Percentiles rank a stretch among this genome's conserved stretches.
Evolutionary conservation across 306 rosid species (phyloP).

Genomic region (Quillaja saponaria): DNA sequence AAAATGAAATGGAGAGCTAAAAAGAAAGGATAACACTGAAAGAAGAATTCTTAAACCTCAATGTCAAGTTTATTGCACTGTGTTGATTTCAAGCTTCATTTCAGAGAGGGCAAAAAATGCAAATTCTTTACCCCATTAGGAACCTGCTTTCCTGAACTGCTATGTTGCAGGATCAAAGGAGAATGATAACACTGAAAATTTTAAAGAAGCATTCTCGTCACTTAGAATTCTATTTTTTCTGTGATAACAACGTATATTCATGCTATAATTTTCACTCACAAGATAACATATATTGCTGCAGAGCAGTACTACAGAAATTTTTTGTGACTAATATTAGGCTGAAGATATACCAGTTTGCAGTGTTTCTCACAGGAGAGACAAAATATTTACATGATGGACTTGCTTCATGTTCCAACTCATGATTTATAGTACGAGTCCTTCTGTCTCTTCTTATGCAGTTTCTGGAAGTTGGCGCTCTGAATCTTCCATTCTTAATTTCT

Average conservation of each 20-base stretch:
- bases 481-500: constrained; percentile 14
- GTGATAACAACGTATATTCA: too few species aligned
- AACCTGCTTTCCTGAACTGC: not conserved
- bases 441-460: not conserved
- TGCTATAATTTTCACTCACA: constrained; percentile 5
- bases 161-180: not conserved
- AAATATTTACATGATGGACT: constrained; percentile 4
- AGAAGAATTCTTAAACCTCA: too few species aligned
- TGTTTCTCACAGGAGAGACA: constrained; percentile 10
- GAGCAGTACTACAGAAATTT: not conserved
- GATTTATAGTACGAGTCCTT: not conserved
- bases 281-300: not conserved
- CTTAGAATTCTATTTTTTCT: too few species aligned
- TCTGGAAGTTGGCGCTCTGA: constrained; percentile 5
- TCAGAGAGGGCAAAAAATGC: too few species aligned
- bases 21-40: too few species aligned
- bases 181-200: too few species aligned
- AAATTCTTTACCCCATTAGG: not conserved
- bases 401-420: constrained; percentile 4
- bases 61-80: too few species aligned
- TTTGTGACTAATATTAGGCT: too few species aligned
- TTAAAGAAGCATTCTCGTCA: too few species aligned
- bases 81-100: too few species aligned
- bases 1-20: too few species aligned
- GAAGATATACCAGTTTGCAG: not conserved